Evolutionary conservation across 202 grass and related monocot genomes (phyloP), one percentile per base, ranked within the genome.

Genomic region (Musa balbisiana): DNA sequence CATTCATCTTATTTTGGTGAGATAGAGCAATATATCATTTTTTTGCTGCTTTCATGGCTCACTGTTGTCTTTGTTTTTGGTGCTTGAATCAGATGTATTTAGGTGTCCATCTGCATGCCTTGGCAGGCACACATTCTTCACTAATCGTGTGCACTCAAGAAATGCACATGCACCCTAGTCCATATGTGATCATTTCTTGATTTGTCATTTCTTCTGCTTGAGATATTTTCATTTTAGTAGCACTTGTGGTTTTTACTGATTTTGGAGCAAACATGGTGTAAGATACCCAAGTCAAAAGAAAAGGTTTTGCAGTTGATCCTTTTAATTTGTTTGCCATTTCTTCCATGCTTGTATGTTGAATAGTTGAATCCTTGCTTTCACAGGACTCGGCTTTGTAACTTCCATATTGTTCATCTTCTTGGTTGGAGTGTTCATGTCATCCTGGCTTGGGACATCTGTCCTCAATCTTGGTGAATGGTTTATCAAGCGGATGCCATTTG

Each of bases 391-490:
- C 19, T 69, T 69, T 50, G 29, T 69, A 33, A 69, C 66, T 69
- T 69, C 66, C 29, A 49, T 69, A 49, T 49, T 33, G 19, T 69
- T 69, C 66, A 69, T 69, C 29, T 51, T 69, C 33, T 20, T 69
- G 66, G 66, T 69, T 51, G 66, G 66, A 50, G 66, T 69, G 66
- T 69, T 69, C 29, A 69, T 69, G 66, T 69, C 66, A 49, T 69
- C 66, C 49, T 69, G 66, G 66, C 33, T 69, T 16, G 66, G 66
- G 33, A 33, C 66, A 26, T 69, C 66, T 69, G 29, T 69, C 19
- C 66, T 69, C 49, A 69, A 33, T 49, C 66, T 69, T 69, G 66
- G 66, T 50, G 66, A 69, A 69, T 69, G 66, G 66, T 69, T 69
- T 69, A 69, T 69, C 66, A 69, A 69, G 66, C 27, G 66, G 15